A percentile compares a stretch with the other conserved stretches of the same genome.
phyloP scores from a whole-genome alignment of 306 rosid species.

The Cicer yamashitae region DNA sequence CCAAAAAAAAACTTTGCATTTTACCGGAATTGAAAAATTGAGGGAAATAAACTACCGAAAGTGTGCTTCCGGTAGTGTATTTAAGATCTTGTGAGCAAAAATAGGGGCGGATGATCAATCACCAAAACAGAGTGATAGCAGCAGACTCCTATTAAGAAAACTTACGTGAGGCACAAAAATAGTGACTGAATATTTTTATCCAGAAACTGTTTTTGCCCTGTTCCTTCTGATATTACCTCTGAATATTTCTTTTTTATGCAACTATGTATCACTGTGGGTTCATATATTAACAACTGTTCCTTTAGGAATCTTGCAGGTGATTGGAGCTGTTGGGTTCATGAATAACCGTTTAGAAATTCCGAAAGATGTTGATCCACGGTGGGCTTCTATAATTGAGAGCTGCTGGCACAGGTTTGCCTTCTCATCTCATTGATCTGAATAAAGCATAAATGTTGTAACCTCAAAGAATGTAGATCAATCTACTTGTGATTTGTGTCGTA shows the following conservation, averaged over 20 bases:
- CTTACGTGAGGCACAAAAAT: too few species aligned
- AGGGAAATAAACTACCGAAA: too few species aligned
- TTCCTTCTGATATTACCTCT: slow-evolving; percentile 20
- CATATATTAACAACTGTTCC: slow-evolving; percentile 56
- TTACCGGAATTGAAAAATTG: too few species aligned
- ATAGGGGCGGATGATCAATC: too few species aligned
- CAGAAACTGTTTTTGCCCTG: not conserved
- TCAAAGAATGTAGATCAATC: slow-evolving; percentile 31
- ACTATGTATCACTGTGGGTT: slow-evolving; percentile 29
- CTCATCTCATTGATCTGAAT: slow-evolving; percentile 31
- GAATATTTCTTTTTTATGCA: not conserved
- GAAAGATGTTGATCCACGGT: slow-evolving; percentile 79
- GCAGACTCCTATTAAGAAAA: not conserved
- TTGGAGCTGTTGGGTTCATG: slow-evolving; percentile 99
- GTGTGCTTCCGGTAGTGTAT: too few species aligned
- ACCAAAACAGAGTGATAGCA: not conserved
- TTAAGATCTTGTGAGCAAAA: too few species aligned
- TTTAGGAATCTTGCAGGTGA: slow-evolving; percentile 78
- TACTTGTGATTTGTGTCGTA: slow-evolving; percentile 13
- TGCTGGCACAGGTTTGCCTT: slow-evolving; percentile 82
- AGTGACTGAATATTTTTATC: slow-evolving; percentile 4
- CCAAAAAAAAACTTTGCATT: too few species aligned
- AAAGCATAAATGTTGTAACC: slow-evolving; percentile 36
- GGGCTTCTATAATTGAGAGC: slow-evolving; percentile 89
- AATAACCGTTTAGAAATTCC: slow-evolving; percentile 93